A percentile compares a stretch with the other conserved stretches of the same genome.
Conservation (phyloP, 306 rosid species). For the Ammopiptanthus mongolicus region DNA sequence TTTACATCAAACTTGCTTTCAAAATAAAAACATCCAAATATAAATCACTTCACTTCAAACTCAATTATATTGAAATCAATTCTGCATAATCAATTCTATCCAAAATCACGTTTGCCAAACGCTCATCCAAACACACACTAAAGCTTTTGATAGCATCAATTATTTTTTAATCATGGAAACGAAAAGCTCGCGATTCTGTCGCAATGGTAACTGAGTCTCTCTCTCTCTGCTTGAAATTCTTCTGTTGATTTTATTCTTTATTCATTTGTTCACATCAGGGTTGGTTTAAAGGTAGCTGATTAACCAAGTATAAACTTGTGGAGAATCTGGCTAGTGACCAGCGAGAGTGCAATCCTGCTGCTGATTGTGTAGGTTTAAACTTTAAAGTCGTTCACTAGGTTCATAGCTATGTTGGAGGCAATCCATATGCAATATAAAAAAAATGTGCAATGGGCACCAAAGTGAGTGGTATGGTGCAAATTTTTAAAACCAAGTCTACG, state of each 20-base stretch:
- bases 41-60: too few species aligned
- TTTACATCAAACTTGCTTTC: too few species aligned
- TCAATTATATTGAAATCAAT: too few species aligned
- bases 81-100: too few species aligned
- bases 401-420: not conserved
- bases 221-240: too few species aligned
- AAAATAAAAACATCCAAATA: too few species aligned
- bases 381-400: not conserved
- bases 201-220: too few species aligned
- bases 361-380: not conserved
- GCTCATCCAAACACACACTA: too few species aligned
- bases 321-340: not conserved
- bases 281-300: not conserved
- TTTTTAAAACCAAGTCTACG: not conserved
- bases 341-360: not conserved
- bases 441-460: not conserved
- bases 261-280: not conserved
- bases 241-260: too few species aligned
- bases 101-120: too few species aligned
- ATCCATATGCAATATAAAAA: not conserved
- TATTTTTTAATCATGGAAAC: too few species aligned
- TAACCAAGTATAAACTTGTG: not conserved
- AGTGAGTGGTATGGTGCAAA: not conserved
- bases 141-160: not conserved
- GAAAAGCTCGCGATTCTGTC: too few species aligned